These are phyloP conservation scores for Rubroboletus satanas DNA, from an alignment of 768 basidiomycete genomes.

Conservation along the genomic window DNA sequence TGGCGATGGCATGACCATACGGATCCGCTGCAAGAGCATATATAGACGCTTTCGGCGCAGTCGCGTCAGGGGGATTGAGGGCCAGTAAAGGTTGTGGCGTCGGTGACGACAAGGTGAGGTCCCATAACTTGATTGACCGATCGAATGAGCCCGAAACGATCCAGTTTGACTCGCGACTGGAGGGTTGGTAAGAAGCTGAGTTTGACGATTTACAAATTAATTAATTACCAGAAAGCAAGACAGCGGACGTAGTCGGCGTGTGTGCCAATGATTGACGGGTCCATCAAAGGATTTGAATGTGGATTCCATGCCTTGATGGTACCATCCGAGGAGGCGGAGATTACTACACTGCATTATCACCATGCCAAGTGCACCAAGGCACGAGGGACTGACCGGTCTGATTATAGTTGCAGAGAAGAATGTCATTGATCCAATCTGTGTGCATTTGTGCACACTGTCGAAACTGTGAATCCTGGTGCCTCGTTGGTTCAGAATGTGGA, in stretches of 20 bases:
- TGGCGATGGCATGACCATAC: conserved; percentile 75
- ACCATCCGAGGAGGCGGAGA: conserved; percentile 94
- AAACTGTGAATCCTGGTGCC: conserved; percentile 55
- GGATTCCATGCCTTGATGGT: conserved; percentile 93
- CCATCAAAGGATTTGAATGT: conserved; percentile 54
- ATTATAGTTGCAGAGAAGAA: conserved; percentile 86
- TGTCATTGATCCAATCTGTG: conserved; percentile 96
- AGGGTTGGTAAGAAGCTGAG: conserved; percentile 10
- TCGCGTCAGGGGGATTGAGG: conserved; percentile 62
- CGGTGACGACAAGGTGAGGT: conserved; percentile 49
- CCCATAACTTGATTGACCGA: conserved; percentile 92
- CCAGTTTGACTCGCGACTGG: conserved; percentile 78
- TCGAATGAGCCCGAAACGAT: conserved; percentile 94
- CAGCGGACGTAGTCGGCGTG: conserved; percentile 88
- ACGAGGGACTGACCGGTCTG: conserved; percentile 61
- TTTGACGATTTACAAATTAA: background rate
- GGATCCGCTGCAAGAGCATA: conserved; percentile 81
- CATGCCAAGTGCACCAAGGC: background rate
- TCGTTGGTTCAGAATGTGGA: conserved; percentile 6
- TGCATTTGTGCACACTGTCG: conserved; percentile 88
- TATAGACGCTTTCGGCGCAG: conserved; percentile 63
- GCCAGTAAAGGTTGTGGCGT: conserved; percentile 55
- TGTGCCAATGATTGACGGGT: conserved; percentile 66
- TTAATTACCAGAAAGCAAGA: conserved; percentile 64
- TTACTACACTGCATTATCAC: conserved; percentile 43